Percentiles rank a stretch among this genome's conserved stretches.
Conservation (phyloP, 2,329 filamentous ascomycete genomes). For the Colletotrichum kahawae region DNA sequence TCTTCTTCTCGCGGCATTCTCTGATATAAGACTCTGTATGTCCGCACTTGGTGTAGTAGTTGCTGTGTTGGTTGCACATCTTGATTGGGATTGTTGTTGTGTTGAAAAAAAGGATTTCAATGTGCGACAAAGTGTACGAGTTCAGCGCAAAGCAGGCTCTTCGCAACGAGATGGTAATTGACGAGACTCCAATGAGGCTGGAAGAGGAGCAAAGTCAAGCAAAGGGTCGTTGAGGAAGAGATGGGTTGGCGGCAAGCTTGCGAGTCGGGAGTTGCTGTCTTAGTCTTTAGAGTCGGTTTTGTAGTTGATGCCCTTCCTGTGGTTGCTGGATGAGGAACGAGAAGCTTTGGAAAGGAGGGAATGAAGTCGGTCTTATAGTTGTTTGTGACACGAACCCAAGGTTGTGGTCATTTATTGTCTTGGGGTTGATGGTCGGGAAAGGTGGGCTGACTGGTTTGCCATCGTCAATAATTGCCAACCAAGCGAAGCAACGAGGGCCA, state of each 20-base stretch:
- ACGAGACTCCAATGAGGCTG: not conserved
- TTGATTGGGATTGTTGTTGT: not conserved
- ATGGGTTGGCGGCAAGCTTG: not conserved
- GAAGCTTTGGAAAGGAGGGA: slow-evolving; percentile 1
- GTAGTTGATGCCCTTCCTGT: not conserved
- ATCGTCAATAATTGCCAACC: slow-evolving; percentile 22
- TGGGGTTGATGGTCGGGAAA: slow-evolving; percentile 15
- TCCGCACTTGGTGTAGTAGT: not conserved
- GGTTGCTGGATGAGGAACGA: not conserved
- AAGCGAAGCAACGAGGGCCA: slow-evolving; percentile 9
- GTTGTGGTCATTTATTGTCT: slow-evolving; percentile 19
- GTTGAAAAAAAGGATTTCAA: not conserved
- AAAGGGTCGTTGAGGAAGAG: not conserved
- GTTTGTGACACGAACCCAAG: slow-evolving; percentile 20
- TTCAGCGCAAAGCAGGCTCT: not conserved
- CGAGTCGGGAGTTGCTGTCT: not conserved
- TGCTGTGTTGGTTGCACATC: not conserved
- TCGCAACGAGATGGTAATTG: not conserved
- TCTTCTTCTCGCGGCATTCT: not conserved
- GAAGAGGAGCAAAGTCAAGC: not conserved
- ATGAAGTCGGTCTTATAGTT: slow-evolving; percentile 21
- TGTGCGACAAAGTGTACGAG: not conserved
- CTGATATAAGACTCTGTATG: not conserved
- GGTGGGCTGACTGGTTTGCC: slow-evolving; percentile 25
- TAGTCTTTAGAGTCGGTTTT: not conserved